A percentile compares a stretch with the other conserved stretches of the same genome.
These are phyloP conservation scores for Alternaria gaisen DNA, from an alignment of 2,329 filamentous ascomycete genomes.

Conservation along the genomic window DNA sequence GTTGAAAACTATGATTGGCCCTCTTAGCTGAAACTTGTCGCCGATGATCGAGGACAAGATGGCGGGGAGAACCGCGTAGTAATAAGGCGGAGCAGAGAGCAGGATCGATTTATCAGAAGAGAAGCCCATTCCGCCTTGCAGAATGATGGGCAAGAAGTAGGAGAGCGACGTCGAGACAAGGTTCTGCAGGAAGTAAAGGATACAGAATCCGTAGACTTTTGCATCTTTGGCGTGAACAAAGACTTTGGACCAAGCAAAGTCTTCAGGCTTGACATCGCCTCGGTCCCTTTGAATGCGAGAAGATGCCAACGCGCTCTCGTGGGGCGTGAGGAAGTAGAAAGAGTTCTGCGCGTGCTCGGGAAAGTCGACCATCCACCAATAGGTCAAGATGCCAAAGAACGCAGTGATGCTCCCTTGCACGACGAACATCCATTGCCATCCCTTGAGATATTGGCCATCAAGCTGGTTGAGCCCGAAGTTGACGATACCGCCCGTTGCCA, in stretches of 20 bases:
- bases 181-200: slow-evolving; percentile 72
- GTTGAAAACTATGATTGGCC: slow-evolving; percentile 72
- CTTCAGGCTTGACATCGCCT: slow-evolving; percentile 65
- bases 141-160: slow-evolving; percentile 72
- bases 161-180: slow-evolving; percentile 70
- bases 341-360: slow-evolving; percentile 67
- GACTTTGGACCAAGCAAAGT: slow-evolving; percentile 65
- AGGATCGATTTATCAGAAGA: slow-evolving; percentile 60
- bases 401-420: slow-evolving; percentile 70
- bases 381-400: slow-evolving; percentile 67
- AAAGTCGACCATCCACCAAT: slow-evolving; percentile 77
- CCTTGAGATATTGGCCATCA: slow-evolving; percentile 64
- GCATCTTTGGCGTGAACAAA: slow-evolving; percentile 65
- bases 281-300: slow-evolving; percentile 68
- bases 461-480: slow-evolving; percentile 75
- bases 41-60: slow-evolving; percentile 69
- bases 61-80: slow-evolving; percentile 71
- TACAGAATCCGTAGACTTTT: slow-evolving; percentile 72
- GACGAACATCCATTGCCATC: slow-evolving; percentile 67
- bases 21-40: slow-evolving; percentile 68
- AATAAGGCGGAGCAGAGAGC: slow-evolving; percentile 72
- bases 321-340: slow-evolving; percentile 65
- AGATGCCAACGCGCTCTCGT: slow-evolving; percentile 66
- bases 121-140: slow-evolving; percentile 60
- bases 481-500: slow-evolving; percentile 72